Percentiles rank a stretch among this genome's conserved stretches.
phyloP scores from a whole-genome alignment of 129 eudicot genomes.

The Helianthus tuberosus region DNA sequence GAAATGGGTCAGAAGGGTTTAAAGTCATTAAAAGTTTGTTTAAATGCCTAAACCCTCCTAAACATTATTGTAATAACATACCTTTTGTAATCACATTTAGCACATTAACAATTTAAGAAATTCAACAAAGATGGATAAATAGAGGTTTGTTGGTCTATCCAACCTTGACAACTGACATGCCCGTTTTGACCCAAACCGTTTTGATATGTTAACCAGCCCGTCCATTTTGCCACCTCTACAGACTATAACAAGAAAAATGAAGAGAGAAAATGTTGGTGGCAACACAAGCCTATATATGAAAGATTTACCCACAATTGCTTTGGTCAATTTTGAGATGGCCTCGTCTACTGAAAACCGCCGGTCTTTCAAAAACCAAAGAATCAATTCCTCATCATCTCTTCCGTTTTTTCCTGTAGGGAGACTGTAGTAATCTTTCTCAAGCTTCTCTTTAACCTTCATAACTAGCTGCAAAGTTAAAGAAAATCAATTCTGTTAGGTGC shows the following conservation, averaged over 20 bases:
- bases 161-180: background rate
- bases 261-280: background rate
- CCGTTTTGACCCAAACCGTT: background rate
- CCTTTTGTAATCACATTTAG: background rate
- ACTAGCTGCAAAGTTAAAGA: constrained; percentile 59
- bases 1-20: background rate
- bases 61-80: background rate
- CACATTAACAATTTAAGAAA: background rate
- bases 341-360: constrained; percentile 74
- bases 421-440: constrained; percentile 59
- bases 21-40: background rate
- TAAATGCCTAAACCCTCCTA: background rate
- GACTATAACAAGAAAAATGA: background rate
- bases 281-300: background rate
- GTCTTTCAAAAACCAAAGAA: constrained; percentile 90
- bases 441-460: constrained; percentile 80
- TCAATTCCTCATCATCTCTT: constrained; percentile 92
- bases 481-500: constrained; percentile 19
- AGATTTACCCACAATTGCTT: constrained; percentile 53
- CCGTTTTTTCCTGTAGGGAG: constrained; percentile 90
- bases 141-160: background rate
- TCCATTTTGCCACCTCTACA: background rate
- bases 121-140: background rate
- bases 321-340: constrained; percentile 64
- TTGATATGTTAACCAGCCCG: background rate